Evolutionary conservation across 768 basidiomycete genomes (phyloP), one percentile per base, ranked within the genome.

Genomic region (Leucocoprinus birnbaumii): DNA sequence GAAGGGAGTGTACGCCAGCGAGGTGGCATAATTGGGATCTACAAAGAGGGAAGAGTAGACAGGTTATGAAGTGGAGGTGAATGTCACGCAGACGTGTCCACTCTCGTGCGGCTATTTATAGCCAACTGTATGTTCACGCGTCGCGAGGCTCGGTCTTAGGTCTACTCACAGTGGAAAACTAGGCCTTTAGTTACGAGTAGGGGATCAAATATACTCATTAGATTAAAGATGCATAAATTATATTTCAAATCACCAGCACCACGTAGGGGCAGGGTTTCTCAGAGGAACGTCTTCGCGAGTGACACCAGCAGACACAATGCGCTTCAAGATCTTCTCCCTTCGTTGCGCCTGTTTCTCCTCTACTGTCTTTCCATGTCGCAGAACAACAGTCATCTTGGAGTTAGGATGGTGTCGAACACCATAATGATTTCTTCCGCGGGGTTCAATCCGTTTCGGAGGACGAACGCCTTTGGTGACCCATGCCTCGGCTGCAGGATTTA

Each of bases 391-490:
- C 64, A 97, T 64, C 44, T 85, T 82, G 9, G 94, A 83, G 56
- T 84, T 82, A 0, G 85, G 87, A 66, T 91, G 91, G 11, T 80
- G 76, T 48, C 87, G 86, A 55, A 93, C 77, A 51, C 96, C 96
- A 53, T 68, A 76, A 61, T 87, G 86, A 31, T 89, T 90, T 59
- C 95, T 83, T 51, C 92, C 96, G 68, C 85, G 87, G 56, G 89
- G 83, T 61, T 97, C 93, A 18, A 93, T 61, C 51, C 86, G 82
- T 57, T 82, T 85, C 37, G 81, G 72, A 21, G 73, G 71, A 37
- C 78, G 82, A 6, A 76, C 75, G 4, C 89, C 94, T 68, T 98
- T 98, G 45, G 83, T 87, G 14, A 97, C 94, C 96, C 94, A 99
- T 19, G 94, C 83, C 70, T 97, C 88, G 43, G 92, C 94, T 97